Evolutionary conservation across 2,329 filamentous ascomycete genomes (phyloP).

Genomic region (Botrytis medusae): DNA sequence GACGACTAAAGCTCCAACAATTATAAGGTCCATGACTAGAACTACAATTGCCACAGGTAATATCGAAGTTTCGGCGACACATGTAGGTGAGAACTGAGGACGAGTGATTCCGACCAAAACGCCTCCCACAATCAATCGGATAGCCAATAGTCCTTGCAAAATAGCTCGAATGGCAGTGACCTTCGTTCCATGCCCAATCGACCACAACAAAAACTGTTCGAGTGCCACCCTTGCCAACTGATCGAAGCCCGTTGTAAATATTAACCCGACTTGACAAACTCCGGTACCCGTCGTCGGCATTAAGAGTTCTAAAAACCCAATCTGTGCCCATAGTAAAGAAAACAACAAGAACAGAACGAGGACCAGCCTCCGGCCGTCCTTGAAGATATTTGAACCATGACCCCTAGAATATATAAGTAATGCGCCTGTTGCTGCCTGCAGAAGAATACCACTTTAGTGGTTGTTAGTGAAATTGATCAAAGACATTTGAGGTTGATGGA

Average conservation of each 20-base stretch:
- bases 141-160: constrained; percentile 35
- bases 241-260: constrained; percentile 38
- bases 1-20: constrained; percentile 35
- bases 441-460: constrained; percentile 38
- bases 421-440: constrained; percentile 37
- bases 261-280: constrained; percentile 35
- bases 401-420: constrained; percentile 37
- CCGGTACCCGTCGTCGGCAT: constrained; percentile 28
- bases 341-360: constrained; percentile 41
- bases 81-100: constrained; percentile 38
- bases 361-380: constrained; percentile 43
- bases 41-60: constrained; percentile 37
- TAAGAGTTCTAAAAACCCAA: constrained; percentile 39
- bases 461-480: constrained; percentile 25
- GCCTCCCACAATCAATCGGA: constrained; percentile 36
- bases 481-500: constrained; percentile 15
- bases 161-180: constrained; percentile 33
- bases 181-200: constrained; percentile 35
- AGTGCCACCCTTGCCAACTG: constrained; percentile 38
- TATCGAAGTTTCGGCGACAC: constrained; percentile 36
- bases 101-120: constrained; percentile 39
- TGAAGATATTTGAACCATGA: constrained; percentile 37
- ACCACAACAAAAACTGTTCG: constrained; percentile 41
- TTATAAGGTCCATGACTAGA: constrained; percentile 37
- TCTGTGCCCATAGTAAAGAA: constrained; percentile 39